Base-by-base conservation (phyloP, 768 basidiomycete species). In the Tricholoma sp. region DNA sequence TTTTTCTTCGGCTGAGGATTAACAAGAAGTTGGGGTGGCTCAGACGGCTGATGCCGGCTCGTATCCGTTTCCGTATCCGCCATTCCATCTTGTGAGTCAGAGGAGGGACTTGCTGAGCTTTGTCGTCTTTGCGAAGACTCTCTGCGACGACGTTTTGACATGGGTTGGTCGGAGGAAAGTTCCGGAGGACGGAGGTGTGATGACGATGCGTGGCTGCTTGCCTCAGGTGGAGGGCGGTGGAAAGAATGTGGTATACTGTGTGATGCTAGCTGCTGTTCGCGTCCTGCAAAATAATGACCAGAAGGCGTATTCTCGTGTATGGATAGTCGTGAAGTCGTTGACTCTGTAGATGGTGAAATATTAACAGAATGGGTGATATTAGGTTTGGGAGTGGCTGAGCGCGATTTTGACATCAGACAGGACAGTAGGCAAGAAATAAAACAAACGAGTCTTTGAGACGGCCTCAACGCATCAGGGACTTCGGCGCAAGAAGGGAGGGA, bases 1-100 rank as follows among this genome's bases (percentile, higher is more conserved):
- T 90, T 91, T 71, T 89, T 89, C 78, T 90, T 90, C 59, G 82
- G 79, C 50, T 82, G 82, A 29, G 74, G 64, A 28, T 68, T 65
- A 17, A 75, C 51, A n/a, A 65, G 57, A 3, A 71, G 70, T 31
- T 42, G 52, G 15, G 71, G 66, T 53, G 64, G 66, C 60, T 76
- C 76, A 24, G 76, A 69, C 32, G 68, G 72, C 34, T 76, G 75
- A 48, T 72, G 75, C 56, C 70, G 76, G 39, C 72, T 77, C 33
- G 72, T 70, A 54, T 80, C 79, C 59, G 74, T 79, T 61, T 84
- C 85, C 52, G 75, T 83, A 67, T 87, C 86, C 7, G 81, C 81
- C 75, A 81, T 71, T 17, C 76, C 79, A 57, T 75, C 78, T 64
- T 82, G 81, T 8, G 83, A 83, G 58, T 79, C 79, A 42, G 75